Conservation (phyloP, 2,329 filamentous ascomycete genomes). For the Fusarium nisikadoi region DNA sequence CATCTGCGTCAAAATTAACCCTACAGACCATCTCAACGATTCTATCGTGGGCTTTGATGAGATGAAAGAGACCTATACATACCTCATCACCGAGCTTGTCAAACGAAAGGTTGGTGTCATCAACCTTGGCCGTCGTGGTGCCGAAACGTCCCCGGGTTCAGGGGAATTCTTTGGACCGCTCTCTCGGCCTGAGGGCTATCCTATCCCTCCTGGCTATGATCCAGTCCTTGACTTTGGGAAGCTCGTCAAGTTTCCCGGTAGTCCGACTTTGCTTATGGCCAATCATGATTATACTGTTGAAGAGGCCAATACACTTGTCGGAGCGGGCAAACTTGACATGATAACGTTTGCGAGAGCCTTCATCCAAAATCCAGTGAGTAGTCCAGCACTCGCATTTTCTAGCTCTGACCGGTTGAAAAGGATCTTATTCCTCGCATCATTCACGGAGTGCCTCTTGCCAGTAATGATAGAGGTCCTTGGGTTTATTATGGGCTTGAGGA, state of each 20-base stretch:
- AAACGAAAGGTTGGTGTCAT: not conserved
- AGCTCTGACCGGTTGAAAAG: not conserved
- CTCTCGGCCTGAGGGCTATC: not conserved
- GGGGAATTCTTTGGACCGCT: not conserved
- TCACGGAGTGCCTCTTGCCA: not conserved
- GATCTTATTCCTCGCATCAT: constrained; percentile 2
- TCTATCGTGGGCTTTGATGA: not conserved
- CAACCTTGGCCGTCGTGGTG: constrained; percentile 5
- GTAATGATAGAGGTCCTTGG: not conserved
- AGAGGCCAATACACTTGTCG: not conserved
- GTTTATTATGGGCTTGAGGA: not conserved
- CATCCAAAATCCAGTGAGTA: constrained; percentile 7
- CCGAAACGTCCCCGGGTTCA: not conserved
- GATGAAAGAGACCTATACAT: not conserved
- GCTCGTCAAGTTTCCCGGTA: constrained; percentile 2
- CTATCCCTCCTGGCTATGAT: not conserved
- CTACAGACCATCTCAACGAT: constrained; percentile 8
- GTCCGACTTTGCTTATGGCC: not conserved
- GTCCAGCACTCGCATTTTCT: accelerated
- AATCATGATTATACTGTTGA: constrained; percentile 15
- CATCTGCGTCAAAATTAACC: constrained; percentile 6
- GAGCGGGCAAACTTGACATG: not conserved
- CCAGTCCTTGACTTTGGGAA: constrained; percentile 7
- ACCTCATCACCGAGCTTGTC: not conserved
- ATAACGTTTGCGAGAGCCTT: constrained; percentile 1